Conservation (phyloP, 78 protist species). For the Trichosphaerium sp. region DNA sequence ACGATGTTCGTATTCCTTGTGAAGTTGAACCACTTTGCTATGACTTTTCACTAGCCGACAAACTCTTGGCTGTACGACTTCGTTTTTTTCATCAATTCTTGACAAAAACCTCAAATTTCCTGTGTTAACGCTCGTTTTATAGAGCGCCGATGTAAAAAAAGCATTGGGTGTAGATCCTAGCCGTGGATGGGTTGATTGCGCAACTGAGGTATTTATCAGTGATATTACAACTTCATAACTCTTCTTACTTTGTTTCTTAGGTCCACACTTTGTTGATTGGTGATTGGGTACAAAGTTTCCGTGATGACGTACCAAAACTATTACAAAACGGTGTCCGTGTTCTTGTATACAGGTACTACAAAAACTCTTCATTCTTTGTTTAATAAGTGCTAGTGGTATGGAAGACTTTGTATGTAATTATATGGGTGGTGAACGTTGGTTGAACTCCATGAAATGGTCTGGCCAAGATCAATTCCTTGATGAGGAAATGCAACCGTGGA, state of each 20-base stretch:
- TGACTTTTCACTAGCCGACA: slow-evolving; percentile 36
- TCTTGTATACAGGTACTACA: neutral
- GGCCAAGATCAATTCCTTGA: neutral
- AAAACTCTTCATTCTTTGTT: neutral
- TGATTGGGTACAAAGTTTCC: slow-evolving; percentile 25
- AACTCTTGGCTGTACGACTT: slow-evolving; percentile 4
- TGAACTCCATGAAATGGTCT: slow-evolving; percentile 8
- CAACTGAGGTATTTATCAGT: too few species aligned
- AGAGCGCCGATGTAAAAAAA: neutral
- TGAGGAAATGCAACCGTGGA: neutral
- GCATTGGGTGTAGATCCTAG: slow-evolving; percentile 2
- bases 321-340: slow-evolving; percentile 11
- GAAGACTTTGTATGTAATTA: slow-evolving; percentile 33
- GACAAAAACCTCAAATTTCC: neutral
- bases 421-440: slow-evolving; percentile 22
- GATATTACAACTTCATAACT: too few species aligned
- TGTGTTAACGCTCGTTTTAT: neutral
- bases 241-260: too few species aligned
- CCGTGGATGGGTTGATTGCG: slow-evolving; percentile 20
- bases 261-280: slow-evolving; percentile 7
- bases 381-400: slow-evolving; percentile 20
- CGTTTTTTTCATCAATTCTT: neutral
- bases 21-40: slow-evolving; percentile 52
- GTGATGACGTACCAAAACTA: slow-evolving; percentile 23
- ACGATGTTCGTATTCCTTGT: slow-evolving; percentile 31